Conservation (phyloP, 257 asterid species). For the Linderniella brevidens region DNA sequence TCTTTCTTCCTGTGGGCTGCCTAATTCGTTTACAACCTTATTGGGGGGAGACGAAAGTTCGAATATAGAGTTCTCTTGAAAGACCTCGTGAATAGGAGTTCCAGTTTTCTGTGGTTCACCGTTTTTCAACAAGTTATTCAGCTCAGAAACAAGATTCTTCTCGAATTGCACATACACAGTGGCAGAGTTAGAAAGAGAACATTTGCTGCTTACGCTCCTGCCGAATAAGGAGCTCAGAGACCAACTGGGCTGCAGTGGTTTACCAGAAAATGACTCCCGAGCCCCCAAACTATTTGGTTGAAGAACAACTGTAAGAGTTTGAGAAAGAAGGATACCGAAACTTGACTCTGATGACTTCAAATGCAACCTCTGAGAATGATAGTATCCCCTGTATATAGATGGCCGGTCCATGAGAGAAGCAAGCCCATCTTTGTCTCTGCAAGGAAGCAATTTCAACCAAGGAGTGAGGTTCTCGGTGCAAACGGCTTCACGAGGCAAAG, state of each 20-base stretch:
- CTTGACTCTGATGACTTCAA: conserved; percentile 30
- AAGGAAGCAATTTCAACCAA: conserved; percentile 97
- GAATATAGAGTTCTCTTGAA: conserved; percentile 26
- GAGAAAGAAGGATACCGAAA: conserved; percentile 65
- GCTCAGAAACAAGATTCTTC: conserved; percentile 41
- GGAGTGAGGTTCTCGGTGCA: conserved; percentile 99
- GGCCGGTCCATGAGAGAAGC: conserved; percentile 87
- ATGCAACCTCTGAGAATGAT: conserved; percentile 84
- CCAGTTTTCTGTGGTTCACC: conserved; percentile 18
- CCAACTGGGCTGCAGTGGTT: conserved; percentile 61
- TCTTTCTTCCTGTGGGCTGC: conserved; percentile 19
- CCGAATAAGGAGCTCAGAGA: conserved; percentile 82
- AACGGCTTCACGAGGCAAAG: conserved; percentile 98
- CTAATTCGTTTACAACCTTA: conserved; percentile 46
- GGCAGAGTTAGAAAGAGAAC: conserved; percentile 62
- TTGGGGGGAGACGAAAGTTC: conserved; percentile 50
- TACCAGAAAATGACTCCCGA: conserved; percentile 15
- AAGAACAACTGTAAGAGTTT: conserved; percentile 80
- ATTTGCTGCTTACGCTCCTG: conserved; percentile 50
- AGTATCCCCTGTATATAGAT: conserved; percentile 64
- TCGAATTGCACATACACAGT: conserved; percentile 68
- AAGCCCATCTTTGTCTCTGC: conserved; percentile 91
- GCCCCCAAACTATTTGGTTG: conserved; percentile 28
- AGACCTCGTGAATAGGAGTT: conserved; percentile 12
- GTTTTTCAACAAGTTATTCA: conserved; percentile 14